Evolutionary conservation across 257 asterid genomes (phyloP), one percentile per base, ranked within the genome.

Genomic region (Catharanthus roseus): DNA sequence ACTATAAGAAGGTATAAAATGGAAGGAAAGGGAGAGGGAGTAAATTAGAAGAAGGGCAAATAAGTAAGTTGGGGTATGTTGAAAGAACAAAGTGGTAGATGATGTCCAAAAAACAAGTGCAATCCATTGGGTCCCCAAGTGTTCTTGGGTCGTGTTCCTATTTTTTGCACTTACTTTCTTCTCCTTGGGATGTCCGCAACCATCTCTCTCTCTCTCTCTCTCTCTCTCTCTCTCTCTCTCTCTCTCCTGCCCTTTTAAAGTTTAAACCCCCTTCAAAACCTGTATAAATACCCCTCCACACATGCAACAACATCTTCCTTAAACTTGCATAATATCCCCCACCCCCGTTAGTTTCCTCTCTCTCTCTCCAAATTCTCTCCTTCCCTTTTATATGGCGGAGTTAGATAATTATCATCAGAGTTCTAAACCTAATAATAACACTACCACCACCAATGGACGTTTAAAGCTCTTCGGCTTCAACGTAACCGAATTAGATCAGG

Each of bases 401-500:
- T 62, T 84, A 42, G 96, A 81, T 36, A n/a, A n/a, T n/a, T n/a
- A n/a, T n/a, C 83, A 78, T 29, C 82, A 83, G 73, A 76, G 53
- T 38, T 3, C 5, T 68, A 86, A 87, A 73, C 72, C 95, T 77
- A 75, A 79, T 73, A 85, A 29, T 31, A 67, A 57, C 65, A n/a
- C n/a, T n/a, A n/a, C n/a, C n/a, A 65, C 72, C 7, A 51, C 44
- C 7, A 88, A 75, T 41, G 85, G 86, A 23, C 89, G 86, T 54
- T 75, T 92, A 62, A 92, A 92, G 45, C 93, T 92, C 55, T 92
- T 92, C 69, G 98, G 98, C 24, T 88, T 92, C 95, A 75, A 83
- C 84, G 87, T 92, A 18, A 80, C 77, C 2, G 88, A 87, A n/a
- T n/a, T n/a, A 33, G 90, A 38, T 38, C 42, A 85, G 34, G 88